Evolutionary conservation across 1,284 basidiomycete genomes (phyloP).

Genomic region (Trichosporon faecale): DNA sequence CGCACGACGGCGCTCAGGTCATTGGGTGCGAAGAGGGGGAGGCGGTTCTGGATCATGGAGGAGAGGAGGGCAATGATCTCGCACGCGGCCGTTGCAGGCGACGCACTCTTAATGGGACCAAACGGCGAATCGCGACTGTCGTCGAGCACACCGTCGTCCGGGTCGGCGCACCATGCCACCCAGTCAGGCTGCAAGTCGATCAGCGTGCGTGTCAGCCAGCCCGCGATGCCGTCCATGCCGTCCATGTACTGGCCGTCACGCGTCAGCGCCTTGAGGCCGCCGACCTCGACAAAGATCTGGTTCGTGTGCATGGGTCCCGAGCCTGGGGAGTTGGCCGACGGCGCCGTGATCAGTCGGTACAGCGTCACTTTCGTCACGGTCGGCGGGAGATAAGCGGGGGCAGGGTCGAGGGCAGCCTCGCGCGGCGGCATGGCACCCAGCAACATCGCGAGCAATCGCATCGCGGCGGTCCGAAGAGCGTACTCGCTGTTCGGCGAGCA

Average conservation of each 20-base stretch:
- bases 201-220: conserved; percentile 35
- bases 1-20: conserved; percentile 40
- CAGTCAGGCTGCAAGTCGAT: conserved; percentile 32
- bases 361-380: conserved; percentile 32
- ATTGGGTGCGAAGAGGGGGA: conserved; percentile 41
- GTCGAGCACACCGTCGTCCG: neutral
- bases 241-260: conserved; percentile 37
- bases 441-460: conserved; percentile 41
- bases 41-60: conserved; percentile 37
- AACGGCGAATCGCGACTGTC: conserved; percentile 23
- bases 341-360: conserved; percentile 33
- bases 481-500: conserved; percentile 31
- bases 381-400: conserved; percentile 26
- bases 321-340: conserved; percentile 21
- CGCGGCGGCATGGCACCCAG: conserved; percentile 35
- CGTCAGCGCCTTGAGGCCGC: conserved; percentile 40
- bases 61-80: conserved; percentile 41
- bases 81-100: conserved; percentile 30
- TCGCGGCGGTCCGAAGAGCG: conserved; percentile 37
- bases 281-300: conserved; percentile 41
- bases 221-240: conserved; percentile 40
- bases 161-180: conserved; percentile 33
- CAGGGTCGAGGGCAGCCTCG: conserved; percentile 23
- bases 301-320: conserved; percentile 27
- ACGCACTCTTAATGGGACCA: conserved; percentile 32